Evolutionary conservation across 345 rosid species (phyloP).

Genomic region (Balakata baccata): DNA sequence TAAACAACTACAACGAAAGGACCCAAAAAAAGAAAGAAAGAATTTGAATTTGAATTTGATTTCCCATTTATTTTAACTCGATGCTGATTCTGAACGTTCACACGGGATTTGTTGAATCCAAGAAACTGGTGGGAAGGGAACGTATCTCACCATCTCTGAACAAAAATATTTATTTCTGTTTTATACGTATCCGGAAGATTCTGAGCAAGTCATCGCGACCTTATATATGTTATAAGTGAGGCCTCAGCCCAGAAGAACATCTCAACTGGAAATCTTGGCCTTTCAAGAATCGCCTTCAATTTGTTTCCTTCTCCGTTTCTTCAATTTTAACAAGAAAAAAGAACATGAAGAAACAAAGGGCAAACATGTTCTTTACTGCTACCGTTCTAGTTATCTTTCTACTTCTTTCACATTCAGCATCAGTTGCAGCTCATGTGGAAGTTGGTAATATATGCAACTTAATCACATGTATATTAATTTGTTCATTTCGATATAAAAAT

Average conservation of each 20-base stretch:
- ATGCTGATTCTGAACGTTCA: not conserved
- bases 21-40: too few relatives aligned
- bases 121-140: not conserved
- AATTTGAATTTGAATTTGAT: not conserved
- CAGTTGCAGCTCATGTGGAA: conserved; percentile 33
- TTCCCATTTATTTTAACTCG: not conserved
- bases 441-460: conserved; percentile 34
- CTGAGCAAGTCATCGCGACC: not conserved
- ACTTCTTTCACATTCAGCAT: conserved; percentile 8
- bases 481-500: not conserved
- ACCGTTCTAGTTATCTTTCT: not conserved
- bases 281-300: not conserved
- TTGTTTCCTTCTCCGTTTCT: not conserved
- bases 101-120: not conserved
- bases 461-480: too few relatives aligned
- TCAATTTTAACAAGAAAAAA: not conserved
- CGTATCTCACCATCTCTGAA: too few relatives aligned
- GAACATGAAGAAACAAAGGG: conserved; percentile 6
- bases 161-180: not conserved
- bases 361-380: not conserved
- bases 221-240: not conserved
- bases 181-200: not conserved
- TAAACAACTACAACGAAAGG: not conserved
- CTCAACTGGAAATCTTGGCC: not conserved
- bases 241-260: not conserved